phyloP scores from a whole-genome alignment of 768 basidiomycete species.

The Daedaleopsis sinensis region DNA sequence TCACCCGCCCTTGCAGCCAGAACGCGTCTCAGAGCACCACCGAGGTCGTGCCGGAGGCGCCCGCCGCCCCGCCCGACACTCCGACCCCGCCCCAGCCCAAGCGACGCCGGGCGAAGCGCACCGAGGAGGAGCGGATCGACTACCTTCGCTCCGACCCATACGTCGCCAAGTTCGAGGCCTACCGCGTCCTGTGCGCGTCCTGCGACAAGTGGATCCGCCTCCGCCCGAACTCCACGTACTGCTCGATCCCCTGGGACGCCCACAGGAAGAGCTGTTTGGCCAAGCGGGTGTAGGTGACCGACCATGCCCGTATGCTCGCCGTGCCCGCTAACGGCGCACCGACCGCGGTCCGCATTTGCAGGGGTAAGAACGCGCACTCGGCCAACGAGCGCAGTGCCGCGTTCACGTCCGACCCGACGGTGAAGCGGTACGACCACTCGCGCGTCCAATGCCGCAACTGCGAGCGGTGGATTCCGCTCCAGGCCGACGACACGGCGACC shows the following conservation, averaged over 20 bases:
- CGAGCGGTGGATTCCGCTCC: conserved; percentile 67
- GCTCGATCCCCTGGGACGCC: conserved; percentile 88
- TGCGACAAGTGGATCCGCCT: conserved; percentile 88
- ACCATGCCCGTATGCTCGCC: conserved; percentile 1
- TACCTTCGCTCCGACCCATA: conserved; percentile 72
- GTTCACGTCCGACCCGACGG: conserved; percentile 65
- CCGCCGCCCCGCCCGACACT: conserved; percentile 13
- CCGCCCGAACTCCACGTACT: conserved; percentile 86
- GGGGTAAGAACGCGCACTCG: conserved; percentile 42
- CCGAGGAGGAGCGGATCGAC: conserved; percentile 76
- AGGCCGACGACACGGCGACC: conserved; percentile 57
- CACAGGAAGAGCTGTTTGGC: conserved; percentile 82
- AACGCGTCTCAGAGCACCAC: conserved; percentile 17
- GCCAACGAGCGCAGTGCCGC: conserved; percentile 61
- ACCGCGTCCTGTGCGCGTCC: conserved; percentile 75
- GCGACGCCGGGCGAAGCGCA: conserved; percentile 73
- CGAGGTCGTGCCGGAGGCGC: conserved; percentile 13
- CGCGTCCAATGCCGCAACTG: conserved; percentile 71
- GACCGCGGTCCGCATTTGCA: not conserved
- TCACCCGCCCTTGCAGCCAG: conserved; percentile 19
- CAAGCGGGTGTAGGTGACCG: conserved; percentile 64
- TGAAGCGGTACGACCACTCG: conserved; percentile 77
- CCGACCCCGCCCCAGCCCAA: conserved; percentile 39
- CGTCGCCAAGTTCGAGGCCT: conserved; percentile 80
- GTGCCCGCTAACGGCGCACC: not conserved